These are phyloP conservation scores for Fusarium sp. DNA, from an alignment of 2,329 filamentous ascomycete genomes.

Conservation along the genomic window DNA sequence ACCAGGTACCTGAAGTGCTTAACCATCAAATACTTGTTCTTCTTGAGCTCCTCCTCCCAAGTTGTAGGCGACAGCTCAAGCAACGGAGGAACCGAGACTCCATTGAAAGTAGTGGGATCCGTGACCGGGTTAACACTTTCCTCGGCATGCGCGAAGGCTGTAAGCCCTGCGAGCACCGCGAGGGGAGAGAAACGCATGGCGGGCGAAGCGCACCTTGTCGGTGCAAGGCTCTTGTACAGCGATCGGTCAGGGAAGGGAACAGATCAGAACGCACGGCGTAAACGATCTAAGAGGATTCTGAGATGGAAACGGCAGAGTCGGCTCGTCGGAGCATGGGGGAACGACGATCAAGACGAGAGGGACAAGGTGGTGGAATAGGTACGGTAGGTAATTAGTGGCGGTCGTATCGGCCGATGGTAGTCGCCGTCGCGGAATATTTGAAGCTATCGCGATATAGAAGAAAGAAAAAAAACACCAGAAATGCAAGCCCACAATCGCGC, in stretches of 20 bases:
- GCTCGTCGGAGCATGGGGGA: constrained; percentile 3
- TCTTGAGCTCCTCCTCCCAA: constrained; percentile 64
- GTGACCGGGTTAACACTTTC: constrained; percentile 47
- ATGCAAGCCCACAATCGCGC: constrained; percentile 27
- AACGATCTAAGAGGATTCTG: not conserved
- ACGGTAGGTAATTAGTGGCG: constrained; percentile 27
- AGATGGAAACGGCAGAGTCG: constrained; percentile 1
- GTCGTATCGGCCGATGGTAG: constrained; percentile 21
- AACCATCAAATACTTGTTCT: constrained; percentile 61
- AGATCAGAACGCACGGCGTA: not conserved
- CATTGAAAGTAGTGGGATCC: constrained; percentile 68
- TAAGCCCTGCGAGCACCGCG: constrained; percentile 57
- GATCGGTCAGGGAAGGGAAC: not conserved
- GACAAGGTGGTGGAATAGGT: constrained; percentile 16
- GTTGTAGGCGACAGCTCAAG: constrained; percentile 65
- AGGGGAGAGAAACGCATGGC: constrained; percentile 50
- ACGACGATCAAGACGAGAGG: constrained; percentile 13
- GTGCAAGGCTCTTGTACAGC: not conserved
- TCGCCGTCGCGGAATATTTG: constrained; percentile 6
- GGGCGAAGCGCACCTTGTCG: constrained; percentile 20
- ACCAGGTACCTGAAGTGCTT: constrained; percentile 71
- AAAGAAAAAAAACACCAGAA: constrained; percentile 19
- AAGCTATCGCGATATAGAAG: constrained; percentile 26
- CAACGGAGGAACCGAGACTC: constrained; percentile 70
- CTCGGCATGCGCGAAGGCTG: constrained; percentile 47